Percentiles rank a stretch among this genome's conserved stretches.
Conservation (phyloP, 192 early-diverging fungal genomes). For the Coemansia sp. region DNA sequence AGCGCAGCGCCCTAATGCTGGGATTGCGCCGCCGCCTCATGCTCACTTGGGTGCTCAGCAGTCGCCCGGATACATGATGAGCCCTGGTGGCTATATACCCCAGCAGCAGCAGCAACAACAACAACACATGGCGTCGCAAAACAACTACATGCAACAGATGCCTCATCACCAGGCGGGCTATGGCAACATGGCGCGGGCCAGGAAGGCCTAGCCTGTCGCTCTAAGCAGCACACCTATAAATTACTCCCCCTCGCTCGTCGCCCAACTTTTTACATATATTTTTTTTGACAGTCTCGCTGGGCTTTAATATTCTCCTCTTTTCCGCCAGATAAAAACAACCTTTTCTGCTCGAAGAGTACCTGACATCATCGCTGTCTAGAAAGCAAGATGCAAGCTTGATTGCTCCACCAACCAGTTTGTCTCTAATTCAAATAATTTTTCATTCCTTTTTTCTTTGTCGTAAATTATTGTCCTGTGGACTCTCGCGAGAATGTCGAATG, state of each 20-base stretch:
- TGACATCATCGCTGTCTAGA: neutral
- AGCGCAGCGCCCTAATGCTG: slow-evolving; percentile 30
- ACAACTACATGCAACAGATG: slow-evolving; percentile 22
- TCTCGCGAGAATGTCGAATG: neutral
- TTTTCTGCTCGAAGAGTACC: neutral
- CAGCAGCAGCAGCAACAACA: slow-evolving; percentile 28
- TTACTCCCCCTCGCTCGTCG: neutral
- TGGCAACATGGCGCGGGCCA: slow-evolving; percentile 40
- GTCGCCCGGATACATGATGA: slow-evolving; percentile 42
- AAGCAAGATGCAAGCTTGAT: neutral
- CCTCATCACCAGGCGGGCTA: slow-evolving; percentile 38
- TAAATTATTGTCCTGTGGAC: slow-evolving; percentile 1
- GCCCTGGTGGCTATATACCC: slow-evolving; percentile 18
- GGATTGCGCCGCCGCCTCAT: slow-evolving; percentile 4
- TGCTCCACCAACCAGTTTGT: neutral
- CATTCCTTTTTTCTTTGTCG: neutral
- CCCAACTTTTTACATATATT: neutral
- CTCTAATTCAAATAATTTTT: neutral
- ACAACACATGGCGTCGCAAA: slow-evolving; percentile 15
- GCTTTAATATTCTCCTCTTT: neutral
- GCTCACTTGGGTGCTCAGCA: slow-evolving; percentile 32
- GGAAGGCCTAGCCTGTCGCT: slow-evolving; percentile 31
- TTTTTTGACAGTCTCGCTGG: neutral
- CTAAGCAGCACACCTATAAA: neutral
- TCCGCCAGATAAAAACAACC: neutral